phyloP scores from a whole-genome alignment of 257 asterid species.

The Forsythia suspensa region DNA sequence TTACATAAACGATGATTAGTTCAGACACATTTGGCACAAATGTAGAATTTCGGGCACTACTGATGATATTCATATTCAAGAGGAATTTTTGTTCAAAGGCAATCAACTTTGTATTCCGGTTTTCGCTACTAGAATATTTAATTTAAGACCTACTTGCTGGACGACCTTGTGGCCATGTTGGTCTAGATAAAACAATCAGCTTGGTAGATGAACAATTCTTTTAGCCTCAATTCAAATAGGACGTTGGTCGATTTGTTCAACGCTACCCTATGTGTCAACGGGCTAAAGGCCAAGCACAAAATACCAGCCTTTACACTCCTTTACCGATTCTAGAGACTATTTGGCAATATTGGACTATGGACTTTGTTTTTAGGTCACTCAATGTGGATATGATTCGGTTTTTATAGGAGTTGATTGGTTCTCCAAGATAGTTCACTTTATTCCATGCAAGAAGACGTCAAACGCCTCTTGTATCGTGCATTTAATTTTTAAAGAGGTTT shows the following conservation, averaged over 20 bases:
- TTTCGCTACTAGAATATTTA: neutral
- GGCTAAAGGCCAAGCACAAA: neutral
- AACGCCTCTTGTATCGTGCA: neutral
- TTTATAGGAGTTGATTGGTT: neutral
- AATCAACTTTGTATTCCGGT: neutral
- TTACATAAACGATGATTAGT: neutral
- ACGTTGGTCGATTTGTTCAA: neutral
- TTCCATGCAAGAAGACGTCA: neutral
- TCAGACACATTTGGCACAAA: neutral
- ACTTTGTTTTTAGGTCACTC: slow-evolving; percentile 4
- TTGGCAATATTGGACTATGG: slow-evolving; percentile 1
- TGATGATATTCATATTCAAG: neutral
- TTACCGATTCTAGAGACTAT: neutral
- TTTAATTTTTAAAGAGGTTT: neutral
- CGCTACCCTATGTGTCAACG: neutral
- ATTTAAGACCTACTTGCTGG: neutral
- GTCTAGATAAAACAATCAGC: neutral
- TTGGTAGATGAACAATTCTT: neutral
- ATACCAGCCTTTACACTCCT: neutral
- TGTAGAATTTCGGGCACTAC: neutral
- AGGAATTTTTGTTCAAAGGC: neutral
- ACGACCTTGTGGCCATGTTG: neutral
- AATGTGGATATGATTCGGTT: neutral
- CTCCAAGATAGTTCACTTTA: slow-evolving; percentile 4
- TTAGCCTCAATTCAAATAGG: neutral